phyloP scores from a whole-genome alignment of 305 asterid species.

The Vinca major region DNA sequence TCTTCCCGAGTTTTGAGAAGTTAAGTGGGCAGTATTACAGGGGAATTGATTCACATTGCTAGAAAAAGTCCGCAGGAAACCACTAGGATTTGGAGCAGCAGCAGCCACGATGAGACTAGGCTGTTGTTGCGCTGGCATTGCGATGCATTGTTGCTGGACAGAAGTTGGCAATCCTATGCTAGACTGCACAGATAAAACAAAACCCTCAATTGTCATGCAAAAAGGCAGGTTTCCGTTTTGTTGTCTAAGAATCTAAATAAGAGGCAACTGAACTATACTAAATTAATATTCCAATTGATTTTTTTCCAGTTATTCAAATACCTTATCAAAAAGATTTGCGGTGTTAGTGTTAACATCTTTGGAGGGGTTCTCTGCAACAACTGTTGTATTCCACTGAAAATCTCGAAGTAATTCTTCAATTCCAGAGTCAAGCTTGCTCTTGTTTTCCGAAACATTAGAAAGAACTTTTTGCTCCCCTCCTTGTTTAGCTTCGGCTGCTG shows the following conservation, averaged over 20 bases:
- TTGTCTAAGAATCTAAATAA: no score
- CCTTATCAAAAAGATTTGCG: constrained; percentile 70
- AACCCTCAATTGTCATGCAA: no score
- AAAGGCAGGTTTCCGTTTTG: no score
- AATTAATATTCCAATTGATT: constrained; percentile 1
- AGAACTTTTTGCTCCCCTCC: constrained; percentile 27
- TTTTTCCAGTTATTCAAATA: constrained; percentile 14
- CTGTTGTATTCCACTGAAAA: constrained; percentile 39
- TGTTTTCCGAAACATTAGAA: constrained; percentile 32
- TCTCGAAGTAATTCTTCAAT: constrained; percentile 67
- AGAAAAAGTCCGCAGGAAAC: constrained; percentile 5
- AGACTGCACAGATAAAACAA: constrained; percentile 12
- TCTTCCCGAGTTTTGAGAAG: constrained; percentile 21
- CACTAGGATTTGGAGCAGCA: constrained; percentile 19
- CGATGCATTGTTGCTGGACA: constrained; percentile 15
- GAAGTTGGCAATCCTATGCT: constrained; percentile 16
- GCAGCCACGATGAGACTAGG: constrained; percentile 20
- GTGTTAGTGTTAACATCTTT: constrained; percentile 56
- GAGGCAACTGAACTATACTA: background rate
- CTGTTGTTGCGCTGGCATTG: constrained; percentile 15
- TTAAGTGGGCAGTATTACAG: constrained; percentile 11
- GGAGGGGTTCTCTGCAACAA: constrained; percentile 33
- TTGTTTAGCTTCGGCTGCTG: constrained; percentile 50
- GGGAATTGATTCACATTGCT: constrained; percentile 12
- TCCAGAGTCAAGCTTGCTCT: constrained; percentile 45